These are phyloP conservation scores for Plasmodium reichenowi DNA, from an alignment of 169 alveolate genomes.

Conservation along the genomic window DNA sequence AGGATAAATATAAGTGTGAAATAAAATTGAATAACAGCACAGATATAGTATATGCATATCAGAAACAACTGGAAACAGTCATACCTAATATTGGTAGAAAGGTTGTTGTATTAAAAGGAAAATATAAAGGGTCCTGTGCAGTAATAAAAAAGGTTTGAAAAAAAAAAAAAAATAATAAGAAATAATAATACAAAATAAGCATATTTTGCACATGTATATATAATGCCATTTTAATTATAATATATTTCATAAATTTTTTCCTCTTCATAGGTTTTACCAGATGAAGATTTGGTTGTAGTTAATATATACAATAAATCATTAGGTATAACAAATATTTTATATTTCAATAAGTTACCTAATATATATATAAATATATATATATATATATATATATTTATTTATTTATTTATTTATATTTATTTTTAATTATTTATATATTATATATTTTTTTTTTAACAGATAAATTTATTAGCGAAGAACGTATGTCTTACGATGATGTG, in stretches of 20 bases:
- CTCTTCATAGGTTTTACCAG: constrained; percentile 30
- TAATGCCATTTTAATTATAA: no score
- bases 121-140: constrained; percentile 33
- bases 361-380: no score
- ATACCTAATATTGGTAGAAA: constrained; percentile 62
- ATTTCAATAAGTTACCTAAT: no score
- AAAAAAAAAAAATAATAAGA: no score
- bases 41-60: constrained; percentile 21
- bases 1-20: constrained; percentile 59
- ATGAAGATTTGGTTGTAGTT: constrained; percentile 41
- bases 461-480: constrained; percentile 40
- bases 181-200: no score
- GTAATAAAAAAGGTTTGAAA: constrained; percentile 35
- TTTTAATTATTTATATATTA: neutral
- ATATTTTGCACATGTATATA: no score
- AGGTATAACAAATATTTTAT: constrained; percentile 25
- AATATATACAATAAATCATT: constrained; percentile 21
- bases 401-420: no score
- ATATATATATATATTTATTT: no score
- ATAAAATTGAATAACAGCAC: constrained; percentile 25
- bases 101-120: constrained; percentile 37
- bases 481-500: constrained; percentile 33
- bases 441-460: constrained; percentile 1
- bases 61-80: constrained; percentile 64
- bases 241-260: neutral